Evolutionary conservation across 345 rosid species (phyloP).

Genomic region (Eucalyptus globulus): DNA sequence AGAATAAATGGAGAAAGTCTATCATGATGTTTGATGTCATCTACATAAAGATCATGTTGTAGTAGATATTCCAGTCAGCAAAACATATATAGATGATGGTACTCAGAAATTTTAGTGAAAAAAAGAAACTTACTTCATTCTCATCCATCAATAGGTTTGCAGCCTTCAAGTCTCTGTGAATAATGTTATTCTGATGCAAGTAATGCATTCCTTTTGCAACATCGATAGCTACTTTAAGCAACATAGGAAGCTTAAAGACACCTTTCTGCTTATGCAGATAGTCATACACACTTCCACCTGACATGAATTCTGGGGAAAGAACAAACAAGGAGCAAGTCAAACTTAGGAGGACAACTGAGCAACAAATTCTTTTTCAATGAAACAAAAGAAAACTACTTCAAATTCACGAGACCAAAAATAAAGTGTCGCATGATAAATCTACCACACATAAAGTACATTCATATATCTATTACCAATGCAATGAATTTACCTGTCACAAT

Average conservation of each 20-base stretch:
- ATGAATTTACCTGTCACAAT: slow-evolving; percentile 7
- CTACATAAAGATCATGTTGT: background rate
- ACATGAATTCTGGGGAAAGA: slow-evolving; percentile 7
- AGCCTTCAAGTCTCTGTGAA: slow-evolving; percentile 12
- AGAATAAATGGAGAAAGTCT: background rate
- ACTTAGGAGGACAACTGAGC: background rate
- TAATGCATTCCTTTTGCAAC: slow-evolving; percentile 13
- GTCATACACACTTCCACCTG: slow-evolving; percentile 15
- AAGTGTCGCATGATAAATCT: background rate
- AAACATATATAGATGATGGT: background rate
- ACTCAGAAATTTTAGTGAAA: background rate
- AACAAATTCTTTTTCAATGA: background rate
- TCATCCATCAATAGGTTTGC: slow-evolving; percentile 12
- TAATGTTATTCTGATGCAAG: slow-evolving; percentile 12
- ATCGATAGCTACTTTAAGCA: slow-evolving; percentile 10
- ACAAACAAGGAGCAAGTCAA: background rate
- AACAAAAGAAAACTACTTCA: background rate
- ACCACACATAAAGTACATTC: background rate
- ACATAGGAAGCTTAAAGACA: slow-evolving; percentile 1
- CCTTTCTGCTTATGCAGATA: slow-evolving; percentile 12
- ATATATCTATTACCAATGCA: background rate
- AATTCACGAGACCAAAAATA: background rate
- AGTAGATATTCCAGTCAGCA: background rate
- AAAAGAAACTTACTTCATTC: background rate
- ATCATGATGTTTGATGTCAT: background rate